These are phyloP conservation scores for Phalaenopsis aphrodite DNA, from an alignment of 106 monocot species.

Conservation along the genomic window DNA sequence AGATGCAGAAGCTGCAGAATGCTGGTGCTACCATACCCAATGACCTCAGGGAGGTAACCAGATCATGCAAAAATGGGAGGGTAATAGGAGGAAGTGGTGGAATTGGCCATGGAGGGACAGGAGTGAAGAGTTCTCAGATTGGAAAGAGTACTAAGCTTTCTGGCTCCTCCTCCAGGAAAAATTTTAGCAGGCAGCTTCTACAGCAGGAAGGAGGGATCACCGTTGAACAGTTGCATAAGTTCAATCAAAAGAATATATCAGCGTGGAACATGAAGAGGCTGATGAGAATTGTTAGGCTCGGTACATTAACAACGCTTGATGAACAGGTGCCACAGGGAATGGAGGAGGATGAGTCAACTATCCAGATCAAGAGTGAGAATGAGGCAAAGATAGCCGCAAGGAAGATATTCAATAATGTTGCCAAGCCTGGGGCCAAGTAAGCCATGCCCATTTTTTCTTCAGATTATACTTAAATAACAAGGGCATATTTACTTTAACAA, in stretches of 20 bases:
- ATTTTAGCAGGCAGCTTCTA: constrained; percentile 1
- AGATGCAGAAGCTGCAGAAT: constrained; percentile 48
- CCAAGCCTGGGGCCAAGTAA: constrained; percentile 60
- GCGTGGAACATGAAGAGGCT: constrained; percentile 94
- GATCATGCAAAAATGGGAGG: constrained; percentile 16
- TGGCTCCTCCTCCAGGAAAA: constrained; percentile 13
- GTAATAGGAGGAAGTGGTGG: constrained; percentile 8
- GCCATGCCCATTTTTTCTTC: constrained; percentile 10
- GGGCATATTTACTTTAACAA: too few species aligned
- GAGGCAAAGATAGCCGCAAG: constrained; percentile 74
- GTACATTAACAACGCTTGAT: constrained; percentile 52
- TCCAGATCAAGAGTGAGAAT: constrained; percentile 57
- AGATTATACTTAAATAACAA: not conserved
- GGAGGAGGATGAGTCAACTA: constrained; percentile 42
- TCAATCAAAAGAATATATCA: constrained; percentile 78
- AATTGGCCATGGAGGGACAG: not conserved
- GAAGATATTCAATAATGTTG: constrained; percentile 75
- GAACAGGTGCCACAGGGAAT: constrained; percentile 29
- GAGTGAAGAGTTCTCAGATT: constrained; percentile 14
- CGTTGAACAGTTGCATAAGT: constrained; percentile 52
- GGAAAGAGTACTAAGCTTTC: constrained; percentile 36
- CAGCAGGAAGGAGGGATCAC: constrained; percentile 45
- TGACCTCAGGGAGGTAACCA: constrained; percentile 35
- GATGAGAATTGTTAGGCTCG: constrained; percentile 61
- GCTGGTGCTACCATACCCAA: constrained; percentile 45